These are phyloP conservation scores for Boletus sp. DNA, from an alignment of 768 basidiomycete genomes.

Conservation along the genomic window DNA sequence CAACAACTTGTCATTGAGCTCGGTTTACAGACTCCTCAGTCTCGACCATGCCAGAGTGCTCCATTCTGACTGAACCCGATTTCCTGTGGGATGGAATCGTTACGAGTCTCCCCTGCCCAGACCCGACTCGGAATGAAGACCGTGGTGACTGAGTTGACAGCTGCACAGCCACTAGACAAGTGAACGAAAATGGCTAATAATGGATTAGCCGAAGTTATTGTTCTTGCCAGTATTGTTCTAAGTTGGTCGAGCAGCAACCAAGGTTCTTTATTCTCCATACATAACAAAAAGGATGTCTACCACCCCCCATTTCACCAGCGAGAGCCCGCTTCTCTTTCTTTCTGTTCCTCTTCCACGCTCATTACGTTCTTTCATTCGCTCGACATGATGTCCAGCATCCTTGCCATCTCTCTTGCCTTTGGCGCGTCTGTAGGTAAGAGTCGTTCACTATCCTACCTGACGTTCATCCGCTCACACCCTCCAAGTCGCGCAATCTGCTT, in stretches of 20 bases:
- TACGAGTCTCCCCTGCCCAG: too few relatives aligned
- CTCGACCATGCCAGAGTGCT: not conserved
- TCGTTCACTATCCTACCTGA: not conserved
- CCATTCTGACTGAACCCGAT: not conserved
- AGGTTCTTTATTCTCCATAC: slow-evolving; percentile 24
- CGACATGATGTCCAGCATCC: slow-evolving; percentile 41
- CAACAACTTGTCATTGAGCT: not conserved
- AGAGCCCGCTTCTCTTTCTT: slow-evolving; percentile 26
- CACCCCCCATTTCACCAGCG: slow-evolving; percentile 2
- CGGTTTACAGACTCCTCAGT: not conserved
- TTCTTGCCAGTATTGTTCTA: slow-evolving; percentile 25
- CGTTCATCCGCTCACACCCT: not conserved
- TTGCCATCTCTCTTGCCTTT: slow-evolving; percentile 36
- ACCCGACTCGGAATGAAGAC: too few relatives aligned
- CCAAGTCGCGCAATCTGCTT: slow-evolving; percentile 54
- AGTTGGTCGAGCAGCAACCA: slow-evolving; percentile 19
- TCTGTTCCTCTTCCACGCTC: slow-evolving; percentile 16
- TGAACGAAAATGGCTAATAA: slow-evolving; percentile 7
- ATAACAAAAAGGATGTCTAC: slow-evolving; percentile 31
- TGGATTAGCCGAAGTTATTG: slow-evolving; percentile 25
- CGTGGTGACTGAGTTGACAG: too few relatives aligned
- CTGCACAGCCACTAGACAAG: slow-evolving; percentile 12
- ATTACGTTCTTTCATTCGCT: slow-evolving; percentile 24
- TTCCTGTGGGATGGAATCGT: too few relatives aligned
- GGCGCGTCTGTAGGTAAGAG: slow-evolving; percentile 40